Conservation (phyloP, 2,329 filamentous ascomycete genomes). For the Davidsoniella australis region DNA sequence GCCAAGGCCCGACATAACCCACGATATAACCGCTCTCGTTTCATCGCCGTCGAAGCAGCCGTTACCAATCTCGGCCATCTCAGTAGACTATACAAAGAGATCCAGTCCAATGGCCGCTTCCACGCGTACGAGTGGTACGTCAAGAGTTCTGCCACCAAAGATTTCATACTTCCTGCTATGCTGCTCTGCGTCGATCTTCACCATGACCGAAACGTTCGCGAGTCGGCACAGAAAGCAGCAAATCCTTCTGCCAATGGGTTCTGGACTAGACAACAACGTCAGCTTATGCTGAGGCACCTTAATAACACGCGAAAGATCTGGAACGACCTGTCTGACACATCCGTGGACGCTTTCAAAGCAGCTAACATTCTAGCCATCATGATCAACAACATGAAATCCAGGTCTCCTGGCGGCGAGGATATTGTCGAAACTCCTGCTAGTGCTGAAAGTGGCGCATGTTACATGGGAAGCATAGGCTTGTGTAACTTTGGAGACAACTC, state of each 20-base stretch:
- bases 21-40: slow-evolving; percentile 68
- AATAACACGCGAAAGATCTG: slow-evolving; percentile 63
- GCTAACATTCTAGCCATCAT: slow-evolving; percentile 67
- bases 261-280: slow-evolving; percentile 42
- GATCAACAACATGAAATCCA: slow-evolving; percentile 47
- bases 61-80: slow-evolving; percentile 68
- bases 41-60: slow-evolving; percentile 71
- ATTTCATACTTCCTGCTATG: slow-evolving; percentile 76
- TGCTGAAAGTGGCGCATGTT: neutral
- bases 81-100: slow-evolving; percentile 56
- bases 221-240: slow-evolving; percentile 25
- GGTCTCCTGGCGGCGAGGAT: neutral
- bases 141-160: slow-evolving; percentile 61
- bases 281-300: slow-evolving; percentile 61
- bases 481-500: neutral
- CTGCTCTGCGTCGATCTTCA: slow-evolving; percentile 71
- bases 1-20: slow-evolving; percentile 60
- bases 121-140: slow-evolving; percentile 63
- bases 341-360: slow-evolving; percentile 83
- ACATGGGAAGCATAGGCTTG: neutral
- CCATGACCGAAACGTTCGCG: slow-evolving; percentile 22
- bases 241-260: slow-evolving; percentile 1
- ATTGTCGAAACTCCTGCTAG: neutral
- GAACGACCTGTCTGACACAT: slow-evolving; percentile 58
- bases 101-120: slow-evolving; percentile 53